These are phyloP conservation scores for Pleurotus platypus DNA, from an alignment of 768 basidiomycete genomes.

Conservation along the genomic window DNA sequence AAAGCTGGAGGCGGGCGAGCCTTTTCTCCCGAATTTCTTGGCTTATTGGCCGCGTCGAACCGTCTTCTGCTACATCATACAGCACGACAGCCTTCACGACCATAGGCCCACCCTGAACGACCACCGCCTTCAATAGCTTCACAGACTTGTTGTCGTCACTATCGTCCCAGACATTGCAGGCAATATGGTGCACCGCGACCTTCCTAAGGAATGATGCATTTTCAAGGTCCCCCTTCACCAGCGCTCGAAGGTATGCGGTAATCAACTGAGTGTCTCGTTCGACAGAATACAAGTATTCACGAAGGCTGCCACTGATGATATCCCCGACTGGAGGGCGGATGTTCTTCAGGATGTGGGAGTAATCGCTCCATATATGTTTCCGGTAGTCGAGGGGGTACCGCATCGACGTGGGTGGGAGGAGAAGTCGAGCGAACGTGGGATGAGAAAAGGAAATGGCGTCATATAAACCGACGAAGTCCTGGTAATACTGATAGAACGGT, in stretches of 20 bases:
- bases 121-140: constrained; percentile 49
- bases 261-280: constrained; percentile 63
- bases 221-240: constrained; percentile 39
- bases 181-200: constrained; percentile 77
- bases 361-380: constrained; percentile 80
- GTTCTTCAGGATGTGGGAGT: constrained; percentile 58
- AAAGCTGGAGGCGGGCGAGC: constrained; percentile 18
- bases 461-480: constrained; percentile 88
- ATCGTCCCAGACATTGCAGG: constrained; percentile 73
- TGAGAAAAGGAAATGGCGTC: constrained; percentile 88
- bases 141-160: constrained; percentile 31
- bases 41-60: constrained; percentile 31
- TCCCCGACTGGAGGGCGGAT: constrained; percentile 48
- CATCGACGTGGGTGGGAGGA: constrained; percentile 77
- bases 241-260: constrained; percentile 57
- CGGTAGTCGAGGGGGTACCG: constrained; percentile 80
- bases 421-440: constrained; percentile 65
- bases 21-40: constrained; percentile 20
- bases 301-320: constrained; percentile 49
- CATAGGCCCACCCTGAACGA: constrained; percentile 43
- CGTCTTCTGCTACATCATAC: constrained; percentile 49
- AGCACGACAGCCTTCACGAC: constrained; percentile 49
- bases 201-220: constrained; percentile 52
- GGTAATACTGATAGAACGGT: constrained; percentile 93
- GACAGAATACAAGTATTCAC: constrained; percentile 68